These are phyloP conservation scores for Dipodascus albidus DNA, from an alignment of 805 yeast genomes.

Conservation along the genomic window DNA sequence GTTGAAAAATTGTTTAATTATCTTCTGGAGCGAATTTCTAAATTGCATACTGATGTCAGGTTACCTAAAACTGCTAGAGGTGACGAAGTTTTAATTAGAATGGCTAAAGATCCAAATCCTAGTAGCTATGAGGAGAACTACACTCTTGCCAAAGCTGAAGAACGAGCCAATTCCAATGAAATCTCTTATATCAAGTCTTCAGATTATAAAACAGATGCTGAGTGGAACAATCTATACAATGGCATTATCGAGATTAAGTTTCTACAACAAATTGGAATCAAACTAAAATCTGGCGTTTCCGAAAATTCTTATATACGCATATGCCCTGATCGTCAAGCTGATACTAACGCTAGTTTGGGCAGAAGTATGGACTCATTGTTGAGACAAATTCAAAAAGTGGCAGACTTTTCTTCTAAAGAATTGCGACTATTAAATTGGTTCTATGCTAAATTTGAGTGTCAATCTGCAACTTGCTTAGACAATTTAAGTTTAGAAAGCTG, in stretches of 20 bases:
- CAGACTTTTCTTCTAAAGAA: slow-evolving; percentile 26
- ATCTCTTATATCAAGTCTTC: slow-evolving; percentile 12
- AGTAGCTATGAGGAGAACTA: slow-evolving; percentile 22
- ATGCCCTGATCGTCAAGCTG: slow-evolving; percentile 26
- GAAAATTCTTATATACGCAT: slow-evolving; percentile 15
- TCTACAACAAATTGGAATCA: slow-evolving; percentile 21
- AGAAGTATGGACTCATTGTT: slow-evolving; percentile 26
- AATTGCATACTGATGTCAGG: slow-evolving; percentile 23
- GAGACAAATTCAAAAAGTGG: slow-evolving; percentile 21
- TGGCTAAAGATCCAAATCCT: slow-evolving; percentile 28
- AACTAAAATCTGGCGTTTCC: slow-evolving; percentile 6
- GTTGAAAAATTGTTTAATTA: slow-evolving; percentile 27
- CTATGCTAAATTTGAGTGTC: slow-evolving; percentile 30
- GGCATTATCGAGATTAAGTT: slow-evolving; percentile 22
- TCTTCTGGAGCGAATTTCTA: slow-evolving; percentile 26
- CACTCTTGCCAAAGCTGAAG: slow-evolving; percentile 30
- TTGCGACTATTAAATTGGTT: slow-evolving; percentile 29
- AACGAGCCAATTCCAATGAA: slow-evolving; percentile 20
- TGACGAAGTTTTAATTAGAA: slow-evolving; percentile 25
- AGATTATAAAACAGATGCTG: slow-evolving; percentile 13
- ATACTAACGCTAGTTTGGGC: slow-evolving; percentile 27
- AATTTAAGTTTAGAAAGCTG: slow-evolving; percentile 27
- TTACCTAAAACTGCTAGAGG: slow-evolving; percentile 26
- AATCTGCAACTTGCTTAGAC: slow-evolving; percentile 25
- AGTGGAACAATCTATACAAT: slow-evolving; percentile 13